Evolutionary conservation across 345 rosid genomes (phyloP).

Genomic region (Linum lewisii): DNA sequence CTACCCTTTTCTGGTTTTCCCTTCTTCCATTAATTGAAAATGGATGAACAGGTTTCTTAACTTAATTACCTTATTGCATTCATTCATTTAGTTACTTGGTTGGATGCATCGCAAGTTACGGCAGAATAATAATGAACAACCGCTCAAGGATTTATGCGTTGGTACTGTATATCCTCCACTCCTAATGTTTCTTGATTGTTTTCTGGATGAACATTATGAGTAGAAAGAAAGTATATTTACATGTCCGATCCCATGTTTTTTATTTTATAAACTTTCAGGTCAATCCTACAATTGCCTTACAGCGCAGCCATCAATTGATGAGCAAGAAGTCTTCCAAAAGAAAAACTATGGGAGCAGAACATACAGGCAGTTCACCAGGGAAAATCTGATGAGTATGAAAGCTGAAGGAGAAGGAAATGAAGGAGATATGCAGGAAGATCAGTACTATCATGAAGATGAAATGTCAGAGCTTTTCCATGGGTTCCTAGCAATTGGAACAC

Average conservation of each 20-base stretch:
- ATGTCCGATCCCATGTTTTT: no score
- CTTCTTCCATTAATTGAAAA: no score
- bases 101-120: conserved; percentile 88
- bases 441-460: conserved; percentile 28
- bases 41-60: no score
- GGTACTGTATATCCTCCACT: conserved; percentile 22
- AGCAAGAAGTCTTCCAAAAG: conserved; percentile 42
- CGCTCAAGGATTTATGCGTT: conserved; percentile 42
- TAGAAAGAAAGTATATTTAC: no score
- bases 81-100: conserved; percentile 58
- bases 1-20: no score
- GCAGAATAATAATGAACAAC: conserved; percentile 41
- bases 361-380: conserved; percentile 32
- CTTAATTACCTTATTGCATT: conserved; percentile 1
- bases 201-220: no score
- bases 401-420: conserved; percentile 35
- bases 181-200: no score
- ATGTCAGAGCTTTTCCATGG: conserved; percentile 64
- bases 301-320: conserved; percentile 47
- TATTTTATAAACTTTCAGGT: conserved; percentile 35
- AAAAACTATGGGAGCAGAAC: conserved; percentile 30
- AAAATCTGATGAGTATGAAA: conserved; percentile 43
- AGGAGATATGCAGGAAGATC: conserved; percentile 3
- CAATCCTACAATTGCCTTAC: conserved; percentile 45
- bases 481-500: conserved; percentile 70